Evolutionary conservation across 768 basidiomycete genomes (phyloP).

Genomic region (Calocybe indica): DNA sequence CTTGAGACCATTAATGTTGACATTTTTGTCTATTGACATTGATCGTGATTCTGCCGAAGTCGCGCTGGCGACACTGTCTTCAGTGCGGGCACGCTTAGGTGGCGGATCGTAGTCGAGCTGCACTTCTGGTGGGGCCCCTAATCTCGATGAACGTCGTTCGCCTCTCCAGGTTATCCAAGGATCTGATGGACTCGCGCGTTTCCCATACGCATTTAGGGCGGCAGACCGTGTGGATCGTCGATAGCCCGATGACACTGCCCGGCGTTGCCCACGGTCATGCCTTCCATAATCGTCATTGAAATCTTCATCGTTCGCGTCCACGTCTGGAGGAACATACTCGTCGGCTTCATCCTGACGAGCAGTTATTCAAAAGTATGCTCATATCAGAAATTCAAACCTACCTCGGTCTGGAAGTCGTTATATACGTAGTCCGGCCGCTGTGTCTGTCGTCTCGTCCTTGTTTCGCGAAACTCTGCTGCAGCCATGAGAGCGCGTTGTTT

Average conservation of each 20-base stretch:
- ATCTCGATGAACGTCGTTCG: conserved; percentile 65
- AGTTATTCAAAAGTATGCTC: conserved; percentile 23
- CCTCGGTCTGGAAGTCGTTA: conserved; percentile 59
- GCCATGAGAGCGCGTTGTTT: conserved; percentile 58
- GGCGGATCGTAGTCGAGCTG: conserved; percentile 44
- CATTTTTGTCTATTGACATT: conserved; percentile 8
- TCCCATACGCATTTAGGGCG: conserved; percentile 44
- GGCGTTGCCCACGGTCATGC: conserved; percentile 15
- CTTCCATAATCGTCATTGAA: conserved; percentile 49
- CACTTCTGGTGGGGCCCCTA: conserved; percentile 50
- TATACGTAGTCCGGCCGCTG: conserved; percentile 81
- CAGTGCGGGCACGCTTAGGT: conserved; percentile 71
- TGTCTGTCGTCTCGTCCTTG: conserved; percentile 69
- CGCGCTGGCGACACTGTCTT: conserved; percentile 61
- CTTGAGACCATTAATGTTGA: conserved; percentile 30
- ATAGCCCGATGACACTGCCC: conserved; percentile 19
- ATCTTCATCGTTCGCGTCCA: conserved; percentile 62
- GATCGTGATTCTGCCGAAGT: conserved; percentile 40
- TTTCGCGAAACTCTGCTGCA: conserved; percentile 75
- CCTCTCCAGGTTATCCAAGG: conserved; percentile 62
- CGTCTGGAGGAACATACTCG: conserved; percentile 63
- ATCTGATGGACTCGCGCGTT: conserved; percentile 47
- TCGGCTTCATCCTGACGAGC: conserved; percentile 47
- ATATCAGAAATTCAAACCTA: conserved; percentile 28
- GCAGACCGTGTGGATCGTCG: conserved; percentile 49